Percentiles rank a stretch among this genome's conserved stretches.
Evolutionary conservation across 352 stramenopile genomes (phyloP).

Genomic region (Phytophthora ramorum): DNA sequence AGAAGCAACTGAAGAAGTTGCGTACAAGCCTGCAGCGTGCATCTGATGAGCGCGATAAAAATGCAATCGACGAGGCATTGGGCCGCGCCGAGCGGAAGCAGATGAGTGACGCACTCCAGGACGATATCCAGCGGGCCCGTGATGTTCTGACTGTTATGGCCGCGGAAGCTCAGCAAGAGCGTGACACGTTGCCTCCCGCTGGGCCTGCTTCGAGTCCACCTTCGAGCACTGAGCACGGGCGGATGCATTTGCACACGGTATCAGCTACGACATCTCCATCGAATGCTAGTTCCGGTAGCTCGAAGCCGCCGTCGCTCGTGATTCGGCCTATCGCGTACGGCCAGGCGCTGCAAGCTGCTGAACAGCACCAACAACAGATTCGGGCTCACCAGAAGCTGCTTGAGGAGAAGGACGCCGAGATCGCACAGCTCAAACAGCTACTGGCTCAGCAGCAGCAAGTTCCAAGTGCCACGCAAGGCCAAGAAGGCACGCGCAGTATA

Average conservation of each 20-base stretch:
- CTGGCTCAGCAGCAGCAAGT: constrained; percentile 45
- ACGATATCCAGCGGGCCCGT: constrained; percentile 59
- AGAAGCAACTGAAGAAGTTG: constrained; percentile 80
- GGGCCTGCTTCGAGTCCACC: constrained; percentile 12
- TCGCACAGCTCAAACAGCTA: constrained; percentile 50
- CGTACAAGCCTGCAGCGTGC: constrained; percentile 51
- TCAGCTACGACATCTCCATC: constrained; percentile 23
- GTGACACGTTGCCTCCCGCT: constrained; percentile 16
- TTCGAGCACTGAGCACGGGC: constrained; percentile 11
- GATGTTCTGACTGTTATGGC: constrained; percentile 52
- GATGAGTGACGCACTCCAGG: constrained; percentile 69
- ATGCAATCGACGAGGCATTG: constrained; percentile 64
- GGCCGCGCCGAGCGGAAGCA: constrained; percentile 77
- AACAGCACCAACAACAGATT: constrained; percentile 71
- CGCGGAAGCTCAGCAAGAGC: constrained; percentile 26
- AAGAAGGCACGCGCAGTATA: constrained; percentile 20
- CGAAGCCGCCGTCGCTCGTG: constrained; percentile 57
- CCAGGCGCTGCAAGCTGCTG: constrained; percentile 69
- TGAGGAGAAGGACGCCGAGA: constrained; percentile 75
- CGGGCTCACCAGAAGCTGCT: constrained; percentile 64
- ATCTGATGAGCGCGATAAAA: constrained; percentile 53
- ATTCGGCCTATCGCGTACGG: constrained; percentile 77
- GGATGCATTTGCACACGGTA: constrained; percentile 41
- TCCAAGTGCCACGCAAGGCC: neutral
- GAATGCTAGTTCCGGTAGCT: constrained; percentile 5